Conservation (phyloP, 805 yeast genomes). For the Candida anglica region DNA sequence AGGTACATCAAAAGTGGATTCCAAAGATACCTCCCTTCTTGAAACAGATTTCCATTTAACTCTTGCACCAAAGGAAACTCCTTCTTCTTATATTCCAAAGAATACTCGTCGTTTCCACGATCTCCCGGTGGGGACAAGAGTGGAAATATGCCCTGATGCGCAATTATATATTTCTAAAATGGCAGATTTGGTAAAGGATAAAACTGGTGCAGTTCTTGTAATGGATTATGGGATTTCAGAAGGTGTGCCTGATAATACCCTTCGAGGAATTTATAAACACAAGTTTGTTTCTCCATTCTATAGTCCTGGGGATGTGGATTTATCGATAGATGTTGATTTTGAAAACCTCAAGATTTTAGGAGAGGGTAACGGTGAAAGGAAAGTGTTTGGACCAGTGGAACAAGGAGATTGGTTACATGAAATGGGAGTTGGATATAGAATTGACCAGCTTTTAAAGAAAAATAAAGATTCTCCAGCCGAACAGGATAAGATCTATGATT, state of each 20-base stretch:
- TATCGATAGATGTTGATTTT: conserved; percentile 83
- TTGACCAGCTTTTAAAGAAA: conserved; percentile 54
- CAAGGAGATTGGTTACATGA: conserved; percentile 80
- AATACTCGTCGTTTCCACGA: conserved; percentile 45
- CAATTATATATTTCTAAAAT: conserved; percentile 55
- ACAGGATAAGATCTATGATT: conserved; percentile 48
- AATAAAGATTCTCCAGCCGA: conserved; percentile 39
- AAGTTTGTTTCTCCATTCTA: conserved; percentile 69
- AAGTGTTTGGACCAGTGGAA: conserved; percentile 57
- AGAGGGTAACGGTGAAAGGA: conserved; percentile 33
- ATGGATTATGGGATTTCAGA: conserved; percentile 73
- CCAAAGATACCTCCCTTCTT: conserved; percentile 7
- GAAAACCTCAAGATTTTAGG: conserved; percentile 40
- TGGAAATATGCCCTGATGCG: conserved; percentile 76
- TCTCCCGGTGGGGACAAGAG: conserved; percentile 53
- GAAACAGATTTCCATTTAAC: conserved; percentile 52
- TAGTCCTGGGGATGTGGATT: conserved; percentile 77
- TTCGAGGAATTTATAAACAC: conserved; percentile 72
- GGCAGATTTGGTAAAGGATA: conserved; percentile 39
- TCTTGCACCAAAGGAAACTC: conserved; percentile 55
- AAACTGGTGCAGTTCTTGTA: conserved; percentile 66
- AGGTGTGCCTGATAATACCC: conserved; percentile 64
- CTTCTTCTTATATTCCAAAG: conserved; percentile 55
- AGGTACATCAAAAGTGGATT: conserved; percentile 6
- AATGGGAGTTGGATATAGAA: conserved; percentile 71